phyloP scores from a whole-genome alignment of 768 basidiomycete genomes.

The Boletus patriciae region DNA sequence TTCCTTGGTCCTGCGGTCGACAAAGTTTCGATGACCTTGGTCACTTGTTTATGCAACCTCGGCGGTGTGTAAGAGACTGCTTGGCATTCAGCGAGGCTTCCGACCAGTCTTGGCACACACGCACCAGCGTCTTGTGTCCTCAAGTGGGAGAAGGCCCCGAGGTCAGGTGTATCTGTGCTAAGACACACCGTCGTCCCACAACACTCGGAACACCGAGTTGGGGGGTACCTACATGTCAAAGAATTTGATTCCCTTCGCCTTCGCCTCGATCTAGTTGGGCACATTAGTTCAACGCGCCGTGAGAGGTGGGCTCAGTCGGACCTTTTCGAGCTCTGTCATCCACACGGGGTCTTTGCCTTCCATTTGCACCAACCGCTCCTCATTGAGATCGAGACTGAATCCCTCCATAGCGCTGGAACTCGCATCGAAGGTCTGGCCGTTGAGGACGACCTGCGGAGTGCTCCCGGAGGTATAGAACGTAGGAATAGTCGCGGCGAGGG shows the following conservation, averaged over 20 bases:
- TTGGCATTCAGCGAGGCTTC: neutral
- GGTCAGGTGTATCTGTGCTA: slow-evolving; percentile 74
- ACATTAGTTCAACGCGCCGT: neutral
- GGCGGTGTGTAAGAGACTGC: slow-evolving; percentile 58
- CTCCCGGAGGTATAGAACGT: slow-evolving; percentile 3
- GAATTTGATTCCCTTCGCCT: slow-evolving; percentile 76
- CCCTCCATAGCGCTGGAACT: slow-evolving; percentile 36
- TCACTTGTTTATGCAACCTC: slow-evolving; percentile 59
- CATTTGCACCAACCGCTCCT: slow-evolving; percentile 72
- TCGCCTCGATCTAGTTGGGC: slow-evolving; percentile 68
- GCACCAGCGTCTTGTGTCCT: slow-evolving; percentile 41
- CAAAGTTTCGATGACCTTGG: slow-evolving; percentile 62
- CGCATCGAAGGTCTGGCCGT: slow-evolving; percentile 29
- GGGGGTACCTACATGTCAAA: slow-evolving; percentile 71
- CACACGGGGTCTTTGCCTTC: slow-evolving; percentile 67
- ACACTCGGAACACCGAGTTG: neutral
- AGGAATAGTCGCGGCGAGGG: slow-evolving; percentile 21
- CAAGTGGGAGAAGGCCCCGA: slow-evolving; percentile 45
- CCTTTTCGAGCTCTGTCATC: slow-evolving; percentile 93
- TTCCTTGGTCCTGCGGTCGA: slow-evolving; percentile 63
- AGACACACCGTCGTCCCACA: slow-evolving; percentile 5
- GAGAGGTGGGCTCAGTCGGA: slow-evolving; percentile 20
- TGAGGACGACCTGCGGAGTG: slow-evolving; percentile 23
- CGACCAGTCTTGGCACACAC: slow-evolving; percentile 12
- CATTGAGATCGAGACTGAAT: slow-evolving; percentile 71